These are phyloP conservation scores for Rhododendron mucronatum DNA, from an alignment of 148 eudicot genomes.

Conservation along the genomic window DNA sequence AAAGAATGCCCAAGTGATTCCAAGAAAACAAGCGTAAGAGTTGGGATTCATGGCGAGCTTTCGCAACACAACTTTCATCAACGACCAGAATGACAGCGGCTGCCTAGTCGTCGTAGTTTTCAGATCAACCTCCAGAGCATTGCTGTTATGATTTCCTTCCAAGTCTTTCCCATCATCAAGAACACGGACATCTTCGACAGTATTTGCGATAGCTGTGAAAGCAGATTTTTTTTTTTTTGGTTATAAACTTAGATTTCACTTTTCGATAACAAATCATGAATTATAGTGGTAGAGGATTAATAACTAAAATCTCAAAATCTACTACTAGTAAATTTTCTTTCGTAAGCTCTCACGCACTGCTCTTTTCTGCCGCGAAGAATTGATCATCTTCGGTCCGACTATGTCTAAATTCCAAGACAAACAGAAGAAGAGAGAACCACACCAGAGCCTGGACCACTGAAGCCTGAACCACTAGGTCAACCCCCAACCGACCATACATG, in stretches of 20 bases:
- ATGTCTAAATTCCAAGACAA: constrained; percentile 57
- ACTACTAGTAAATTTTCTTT: too few species aligned
- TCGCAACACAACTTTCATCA: constrained; percentile 49
- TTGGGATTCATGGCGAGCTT: constrained; percentile 68
- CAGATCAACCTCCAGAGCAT: not conserved
- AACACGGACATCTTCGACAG: constrained; percentile 3
- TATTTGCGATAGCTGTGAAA: constrained; percentile 3
- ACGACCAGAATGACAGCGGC: constrained; percentile 34
- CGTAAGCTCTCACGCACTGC: not conserved
- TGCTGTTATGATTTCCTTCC: constrained; percentile 19
- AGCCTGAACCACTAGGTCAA: constrained; percentile 63
- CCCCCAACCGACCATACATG: constrained; percentile 60
- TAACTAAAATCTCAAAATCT: too few species aligned
- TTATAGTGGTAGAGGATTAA: too few species aligned
- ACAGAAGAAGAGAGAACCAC: constrained; percentile 55
- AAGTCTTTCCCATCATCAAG: constrained; percentile 24
- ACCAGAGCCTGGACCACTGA: constrained; percentile 60
- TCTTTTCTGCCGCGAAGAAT: not conserved
- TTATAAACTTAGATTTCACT: not conserved
- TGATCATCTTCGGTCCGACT: constrained; percentile 23
- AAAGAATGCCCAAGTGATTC: constrained; percentile 66
- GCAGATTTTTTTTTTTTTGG: not conserved
- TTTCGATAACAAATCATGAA: not conserved
- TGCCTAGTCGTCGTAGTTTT: not conserved
- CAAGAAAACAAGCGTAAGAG: constrained; percentile 63